Base-by-base conservation (phyloP, 768 basidiomycete genomes). In the Lentinula boryana region DNA sequence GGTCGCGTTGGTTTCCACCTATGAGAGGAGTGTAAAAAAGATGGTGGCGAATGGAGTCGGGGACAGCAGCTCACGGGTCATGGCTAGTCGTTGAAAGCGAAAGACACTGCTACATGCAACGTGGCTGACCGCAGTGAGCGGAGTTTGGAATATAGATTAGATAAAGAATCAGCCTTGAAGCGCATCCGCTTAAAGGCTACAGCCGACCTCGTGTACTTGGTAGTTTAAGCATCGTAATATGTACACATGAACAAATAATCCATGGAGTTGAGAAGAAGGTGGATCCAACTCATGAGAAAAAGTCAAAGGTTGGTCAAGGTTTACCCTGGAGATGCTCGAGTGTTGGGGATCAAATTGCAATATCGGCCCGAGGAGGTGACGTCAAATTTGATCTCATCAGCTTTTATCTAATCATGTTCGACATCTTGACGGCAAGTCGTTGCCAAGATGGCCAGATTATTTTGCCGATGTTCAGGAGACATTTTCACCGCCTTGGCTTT, bases 1-100 rank as follows among this genome's bases (percentile, higher is more conserved):
- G 79, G 6, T 93, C 91, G 56, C 91, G 83, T 71, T 92, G 90
- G 70, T 93, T 91, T 66, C 91, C 91, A 68, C 91, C 91, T 92
- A 67, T 38, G 66, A 64, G 15, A 61, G n/a, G 43, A 55, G 44
- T 49, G 33, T 65, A 33, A 53, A 44, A 49, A 49, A 55, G 44
- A 61, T 43, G 56, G 43, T n/a, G 63, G 46, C 52, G 31, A 60
- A 48, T 55, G 53, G 56, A 60, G 58, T 40, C 49, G 32, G 43
- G 9, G 38, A 54, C 27, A 38, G 56, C 41, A 53, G 80, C 83
- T 72, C 73, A 84, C 84, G 78, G 65, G 84, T 86, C 84, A 85
- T 85, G 49, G 61, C 44, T 59, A 54, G 31, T 12, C 21, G 27
- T 56, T 36, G 32, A 36, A 32, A 33, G 33, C 6, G 12, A 51